Evolutionary conservation across 2,329 filamentous ascomycete genomes (phyloP).

Genomic region (Westerdykella sp.): DNA sequence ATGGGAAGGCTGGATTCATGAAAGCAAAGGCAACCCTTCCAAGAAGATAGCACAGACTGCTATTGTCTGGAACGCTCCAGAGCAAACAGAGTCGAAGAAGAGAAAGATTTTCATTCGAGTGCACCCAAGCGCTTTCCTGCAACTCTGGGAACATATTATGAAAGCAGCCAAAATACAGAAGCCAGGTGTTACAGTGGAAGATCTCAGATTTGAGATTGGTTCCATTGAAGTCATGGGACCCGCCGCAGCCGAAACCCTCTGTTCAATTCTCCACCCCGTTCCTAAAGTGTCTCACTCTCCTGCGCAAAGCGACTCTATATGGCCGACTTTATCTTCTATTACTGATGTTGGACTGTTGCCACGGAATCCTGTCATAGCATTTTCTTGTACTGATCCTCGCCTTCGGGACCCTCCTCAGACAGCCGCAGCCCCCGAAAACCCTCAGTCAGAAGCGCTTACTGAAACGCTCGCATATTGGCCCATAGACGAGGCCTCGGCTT

Average conservation of each 20-base stretch:
- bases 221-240: conserved; percentile 67
- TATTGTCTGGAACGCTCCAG: conserved; percentile 61
- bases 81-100: conserved; percentile 28
- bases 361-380: conserved; percentile 61
- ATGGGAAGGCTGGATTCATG: conserved; percentile 54
- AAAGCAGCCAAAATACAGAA: conserved; percentile 54
- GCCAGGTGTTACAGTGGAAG: conserved; percentile 58
- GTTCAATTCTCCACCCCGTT: conserved; percentile 57
- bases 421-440: conserved; percentile 23
- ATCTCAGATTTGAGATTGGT: conserved; percentile 65
- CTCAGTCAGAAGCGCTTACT: conserved; percentile 42
- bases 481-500: conserved; percentile 48
- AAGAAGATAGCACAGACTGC: conserved; percentile 62
- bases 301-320: conserved; percentile 32
- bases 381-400: conserved; percentile 72
- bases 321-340: conserved; percentile 24
- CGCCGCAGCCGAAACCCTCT: conserved; percentile 70
- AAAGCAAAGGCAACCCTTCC: conserved; percentile 48
- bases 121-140: conserved; percentile 74
- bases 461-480: conserved; percentile 63
- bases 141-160: conserved; percentile 60
- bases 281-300: conserved; percentile 8
- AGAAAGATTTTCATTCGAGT: conserved; percentile 63
- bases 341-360: conserved; percentile 59
- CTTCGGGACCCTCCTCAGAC: conserved; percentile 67